Evolutionary conservation across 345 rosid genomes (phyloP), one percentile per base, ranked within the genome.

Genomic region (Viola odorata): DNA sequence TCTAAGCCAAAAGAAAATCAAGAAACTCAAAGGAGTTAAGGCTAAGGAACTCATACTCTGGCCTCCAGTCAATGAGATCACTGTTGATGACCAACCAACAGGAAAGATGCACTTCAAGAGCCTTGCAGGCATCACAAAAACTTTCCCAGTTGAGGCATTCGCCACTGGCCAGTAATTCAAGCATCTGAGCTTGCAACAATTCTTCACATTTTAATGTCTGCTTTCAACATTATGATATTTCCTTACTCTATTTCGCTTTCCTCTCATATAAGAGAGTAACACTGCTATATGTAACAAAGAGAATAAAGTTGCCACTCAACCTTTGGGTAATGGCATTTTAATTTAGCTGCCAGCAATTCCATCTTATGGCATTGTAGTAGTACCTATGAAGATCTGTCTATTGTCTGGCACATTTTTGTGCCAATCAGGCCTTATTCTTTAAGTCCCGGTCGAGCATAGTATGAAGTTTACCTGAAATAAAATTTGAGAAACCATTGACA

Each of bases 51-150:
- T 82, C 62, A 68, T 84, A 71, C 73, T 80, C 39, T 84, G 86
- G 89, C 79, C 81, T 45, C 80, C 78, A 0, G 81, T 84, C 11
- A 59, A 61, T 49, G 85, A 78, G 74, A 78, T 82, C 16, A 42
- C 7, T 1, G 68, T 72, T 23, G 83, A 72, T 8, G 78, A 84
- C 12, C 78, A 82, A 40, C 77, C 81, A 4, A 75, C 82, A 0
- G 86, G 78, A 6, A 84, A 81, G 70, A 64, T 84, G 64, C 82
- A 72, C 62, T 84, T 84, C 81, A 84, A 84, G 83, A 84, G 86
- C 60, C 79, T 80, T 0, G 84, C 83, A 3, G 89, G 86, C 54
- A 74, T 84, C 70, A 79, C 81, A 40, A 78, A 80, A 73, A 73
- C 86, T n/a, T 82, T 84, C 67, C 86, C 85, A 0, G 76, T 69